Base-by-base conservation (phyloP, 805 yeast genomes). In the Wickerhamomyces sydowiorum region DNA sequence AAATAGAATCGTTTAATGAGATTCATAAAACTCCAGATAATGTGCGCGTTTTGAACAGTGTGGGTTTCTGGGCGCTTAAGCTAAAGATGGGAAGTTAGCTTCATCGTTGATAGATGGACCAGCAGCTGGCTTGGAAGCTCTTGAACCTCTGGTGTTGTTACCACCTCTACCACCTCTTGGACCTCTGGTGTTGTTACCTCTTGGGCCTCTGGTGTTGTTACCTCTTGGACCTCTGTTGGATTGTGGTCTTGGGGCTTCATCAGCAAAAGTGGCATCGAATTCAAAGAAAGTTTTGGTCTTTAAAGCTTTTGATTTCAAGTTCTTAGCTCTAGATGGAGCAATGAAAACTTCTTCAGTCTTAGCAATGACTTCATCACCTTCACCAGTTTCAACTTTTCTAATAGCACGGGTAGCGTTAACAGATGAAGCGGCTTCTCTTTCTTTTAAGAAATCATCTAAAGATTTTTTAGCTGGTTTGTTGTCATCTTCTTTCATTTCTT, bases 381-480 rank as follows among this genome's bases (percentile, higher is more conserved):
- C 50, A 37, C 60, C 52, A 37, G 56, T 64, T 49, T 60, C 64
- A 50, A 55, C 59, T 51, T 65, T 59, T 54, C 70, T 60, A 51
- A 64, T 61, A 52, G 69, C 61, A 47, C 59, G 55, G 36, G 51
- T 48, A 31, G 69, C 46, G 57, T 65, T 72, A 60, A 73, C 79
- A 53, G 80, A 81, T 54, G 80, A 82, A 57, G 71, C 64, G 47
- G 68, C 60, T 60, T 71, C 64, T 61, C 72, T 66, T 69, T 83
- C 88, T 58, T 80, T 80, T 65, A 88, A 78, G 83, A 86, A 91
- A 60, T 89, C 95, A 59, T 82, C 88, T 60, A 86, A 80, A 46
- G 96, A 83, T 73, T 79, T 80, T 58, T 69, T 70, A 47, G 69
- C 75, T 50, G 73, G 75, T 51, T 73, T 74, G 45, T 70, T 73